Evolutionary conservation across 2,329 filamentous ascomycete genomes (phyloP).

Genomic region (Passalora sequoiae): DNA sequence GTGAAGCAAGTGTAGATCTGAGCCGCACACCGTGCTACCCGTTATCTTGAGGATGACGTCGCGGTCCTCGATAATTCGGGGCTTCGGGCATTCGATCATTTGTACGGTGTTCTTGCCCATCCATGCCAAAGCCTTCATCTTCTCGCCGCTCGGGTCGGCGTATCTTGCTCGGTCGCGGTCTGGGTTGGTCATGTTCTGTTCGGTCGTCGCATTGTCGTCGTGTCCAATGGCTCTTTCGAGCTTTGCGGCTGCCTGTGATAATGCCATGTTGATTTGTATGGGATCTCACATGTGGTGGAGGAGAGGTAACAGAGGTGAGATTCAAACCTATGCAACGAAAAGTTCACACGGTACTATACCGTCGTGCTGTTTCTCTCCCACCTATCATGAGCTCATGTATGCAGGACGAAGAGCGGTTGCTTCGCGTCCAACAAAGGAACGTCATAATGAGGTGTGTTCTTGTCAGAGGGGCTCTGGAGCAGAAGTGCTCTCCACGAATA

Average conservation of each 20-base stretch:
- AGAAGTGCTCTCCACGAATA: neutral
- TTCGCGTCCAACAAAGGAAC: neutral
- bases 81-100: conserved; percentile 63
- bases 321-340: no score
- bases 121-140: conserved; percentile 74
- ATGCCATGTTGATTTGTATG: conserved; percentile 32
- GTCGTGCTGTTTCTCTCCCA: neutral
- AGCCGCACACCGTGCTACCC: conserved; percentile 58
- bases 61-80: conserved; percentile 63
- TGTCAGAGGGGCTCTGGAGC: neutral
- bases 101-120: conserved; percentile 74
- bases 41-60: conserved; percentile 80
- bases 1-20: conserved; percentile 55
- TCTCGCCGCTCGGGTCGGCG: conserved; percentile 50
- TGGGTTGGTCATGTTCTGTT: conserved; percentile 67
- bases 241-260: conserved; percentile 62
- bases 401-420: neutral
- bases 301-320: no score
- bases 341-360: no score
- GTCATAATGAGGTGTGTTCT: conserved; percentile 6
- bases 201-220: conserved; percentile 57
- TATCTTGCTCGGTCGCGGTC: conserved; percentile 44
- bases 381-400: neutral
- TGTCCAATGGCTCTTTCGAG: conserved; percentile 66
- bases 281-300: neutral